These are phyloP conservation scores for Hysterium pulicare DNA, from an alignment of 2,329 filamentous ascomycete species.

Conservation along the genomic window DNA sequence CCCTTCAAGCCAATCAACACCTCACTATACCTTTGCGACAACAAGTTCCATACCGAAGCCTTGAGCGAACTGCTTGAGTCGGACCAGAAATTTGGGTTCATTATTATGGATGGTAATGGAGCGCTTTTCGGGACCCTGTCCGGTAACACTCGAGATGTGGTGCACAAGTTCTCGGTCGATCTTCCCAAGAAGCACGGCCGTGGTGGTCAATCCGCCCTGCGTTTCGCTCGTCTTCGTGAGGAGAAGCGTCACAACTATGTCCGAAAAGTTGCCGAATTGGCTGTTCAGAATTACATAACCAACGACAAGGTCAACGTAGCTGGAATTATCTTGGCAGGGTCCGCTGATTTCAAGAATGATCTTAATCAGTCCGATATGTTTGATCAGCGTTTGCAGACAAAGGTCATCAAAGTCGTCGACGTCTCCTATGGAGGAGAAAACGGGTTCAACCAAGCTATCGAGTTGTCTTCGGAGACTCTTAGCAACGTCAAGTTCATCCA, in stretches of 20 bases:
- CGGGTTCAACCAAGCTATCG: constrained; percentile 99
- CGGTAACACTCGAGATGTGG: constrained; percentile 92
- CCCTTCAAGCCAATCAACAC: constrained; percentile 99
- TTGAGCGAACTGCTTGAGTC: constrained; percentile 96
- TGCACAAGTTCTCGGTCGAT: constrained; percentile 98
- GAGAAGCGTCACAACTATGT: constrained; percentile 99
- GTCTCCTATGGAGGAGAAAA: constrained; percentile 99
- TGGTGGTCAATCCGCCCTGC: constrained; percentile 98
- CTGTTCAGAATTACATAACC: constrained; percentile 98
- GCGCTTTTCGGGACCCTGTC: constrained; percentile 94
- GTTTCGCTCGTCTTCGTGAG: constrained; percentile 98
- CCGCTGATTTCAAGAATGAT: constrained; percentile 99
- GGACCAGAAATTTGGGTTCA: constrained; percentile 99
- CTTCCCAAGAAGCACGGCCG: constrained; percentile 99
- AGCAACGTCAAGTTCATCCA: constrained; percentile 99
- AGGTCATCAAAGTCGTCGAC: constrained; percentile 99
- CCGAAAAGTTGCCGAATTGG: constrained; percentile 94
- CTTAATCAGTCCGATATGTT: constrained; percentile 97
- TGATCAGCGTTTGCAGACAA: constrained; percentile 81
- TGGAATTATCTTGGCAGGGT: constrained; percentile 91
- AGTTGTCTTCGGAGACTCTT: constrained; percentile 88
- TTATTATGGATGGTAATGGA: constrained; percentile 99
- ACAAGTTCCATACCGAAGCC: constrained; percentile 99
- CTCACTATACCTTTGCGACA: constrained; percentile 98
- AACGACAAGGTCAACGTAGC: constrained; percentile 98